Conservation (phyloP, 192 early-diverging fungal species). For the Gamsiella multidivaricata region DNA sequence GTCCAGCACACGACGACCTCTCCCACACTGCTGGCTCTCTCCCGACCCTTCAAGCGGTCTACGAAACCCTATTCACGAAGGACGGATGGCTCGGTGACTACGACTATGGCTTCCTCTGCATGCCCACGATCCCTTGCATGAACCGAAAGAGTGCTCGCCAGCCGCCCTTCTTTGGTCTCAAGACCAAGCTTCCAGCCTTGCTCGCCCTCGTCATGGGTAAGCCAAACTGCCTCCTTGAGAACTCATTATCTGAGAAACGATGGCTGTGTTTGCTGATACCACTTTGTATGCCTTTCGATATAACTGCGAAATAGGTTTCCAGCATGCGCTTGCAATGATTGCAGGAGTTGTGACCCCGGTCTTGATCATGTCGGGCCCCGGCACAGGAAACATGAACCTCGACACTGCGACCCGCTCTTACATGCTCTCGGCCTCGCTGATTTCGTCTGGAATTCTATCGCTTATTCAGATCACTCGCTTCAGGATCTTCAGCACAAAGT, state of each 20-base stretch:
- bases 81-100: slow-evolving; percentile 64
- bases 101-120: slow-evolving; percentile 61
- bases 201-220: slow-evolving; percentile 58
- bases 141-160: slow-evolving; percentile 28
- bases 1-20: slow-evolving; percentile 29
- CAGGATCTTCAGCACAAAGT: slow-evolving; percentile 33
- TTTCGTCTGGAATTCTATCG: slow-evolving; percentile 62
- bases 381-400: slow-evolving; percentile 35
- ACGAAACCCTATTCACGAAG: slow-evolving; percentile 43
- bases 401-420: slow-evolving; percentile 27
- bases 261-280: no score
- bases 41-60: slow-evolving; percentile 22
- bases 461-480: slow-evolving; percentile 68
- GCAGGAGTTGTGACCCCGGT: slow-evolving; percentile 49
- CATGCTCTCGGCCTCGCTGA: slow-evolving; percentile 64
- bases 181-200: slow-evolving; percentile 47
- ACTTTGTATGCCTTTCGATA: slow-evolving; percentile 25
- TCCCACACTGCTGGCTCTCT: slow-evolving; percentile 29
- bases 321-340: slow-evolving; percentile 53
- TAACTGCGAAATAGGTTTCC: slow-evolving; percentile 24
- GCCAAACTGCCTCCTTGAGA: slow-evolving; percentile 9
- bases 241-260: neutral
- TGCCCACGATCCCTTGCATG: slow-evolving; percentile 54
- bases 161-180: slow-evolving; percentile 62
- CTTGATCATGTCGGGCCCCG: slow-evolving; percentile 45